Percentiles rank a stretch among this genome's conserved stretches.
phyloP scores from a whole-genome alignment of 2,329 filamentous ascomycete genomes.

The Colletotrichum sublineola region DNA sequence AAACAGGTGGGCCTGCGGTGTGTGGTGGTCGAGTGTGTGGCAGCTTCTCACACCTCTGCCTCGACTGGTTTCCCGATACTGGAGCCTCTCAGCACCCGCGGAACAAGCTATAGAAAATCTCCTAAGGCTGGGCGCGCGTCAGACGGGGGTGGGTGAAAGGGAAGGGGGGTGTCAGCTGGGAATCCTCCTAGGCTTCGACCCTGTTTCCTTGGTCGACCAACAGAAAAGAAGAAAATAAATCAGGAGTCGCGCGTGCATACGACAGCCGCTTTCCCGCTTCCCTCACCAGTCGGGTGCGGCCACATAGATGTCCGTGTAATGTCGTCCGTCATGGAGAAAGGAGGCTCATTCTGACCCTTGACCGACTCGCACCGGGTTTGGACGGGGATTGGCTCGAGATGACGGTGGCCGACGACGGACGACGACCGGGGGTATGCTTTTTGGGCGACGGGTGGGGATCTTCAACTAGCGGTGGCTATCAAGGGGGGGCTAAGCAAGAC shows the following conservation, averaged over 20 bases:
- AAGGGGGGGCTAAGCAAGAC: conserved; percentile 29
- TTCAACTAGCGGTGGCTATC: conserved; percentile 27
- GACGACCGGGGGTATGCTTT: conserved; percentile 3
- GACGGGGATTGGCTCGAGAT: conserved; percentile 16
- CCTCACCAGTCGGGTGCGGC: background rate
- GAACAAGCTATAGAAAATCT: conserved; percentile 6
- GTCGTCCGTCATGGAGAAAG: conserved; percentile 7
- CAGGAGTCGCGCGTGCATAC: conserved; percentile 19
- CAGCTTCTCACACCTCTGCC: conserved; percentile 28
- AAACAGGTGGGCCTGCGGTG: conserved; percentile 38
- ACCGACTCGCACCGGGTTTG: background rate
- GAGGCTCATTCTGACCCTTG: conserved; percentile 20
- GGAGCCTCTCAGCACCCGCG: conserved; percentile 4
- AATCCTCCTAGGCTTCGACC: conserved; percentile 22
- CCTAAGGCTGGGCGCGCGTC: conserved; percentile 37
- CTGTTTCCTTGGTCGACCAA: conserved; percentile 5
- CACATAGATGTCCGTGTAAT: background rate
- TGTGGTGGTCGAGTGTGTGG: conserved; percentile 30
- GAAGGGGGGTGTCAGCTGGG: conserved; percentile 25
- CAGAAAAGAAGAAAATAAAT: background rate
- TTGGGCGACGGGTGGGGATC: conserved; percentile 8
- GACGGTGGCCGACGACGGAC: conserved; percentile 15
- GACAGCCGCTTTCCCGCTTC: background rate
- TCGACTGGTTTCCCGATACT: conserved; percentile 28
- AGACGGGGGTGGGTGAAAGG: conserved; percentile 22